These are phyloP conservation scores for Saccharum spontaneum DNA, from an alignment of 176 grass and related monocot genomes.

Conservation along the genomic window DNA sequence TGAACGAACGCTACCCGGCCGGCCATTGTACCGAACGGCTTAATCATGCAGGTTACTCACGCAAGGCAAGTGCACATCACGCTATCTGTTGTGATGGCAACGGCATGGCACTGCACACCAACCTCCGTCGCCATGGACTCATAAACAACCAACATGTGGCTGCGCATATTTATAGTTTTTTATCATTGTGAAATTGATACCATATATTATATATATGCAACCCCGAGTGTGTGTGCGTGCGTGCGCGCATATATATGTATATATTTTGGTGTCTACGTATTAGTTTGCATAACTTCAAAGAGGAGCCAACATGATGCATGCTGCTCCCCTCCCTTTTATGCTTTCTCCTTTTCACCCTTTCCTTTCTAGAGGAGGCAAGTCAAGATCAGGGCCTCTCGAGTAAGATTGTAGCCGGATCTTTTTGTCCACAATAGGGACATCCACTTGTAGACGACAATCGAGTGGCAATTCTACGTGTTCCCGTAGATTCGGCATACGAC, in stretches of 20 bases:
- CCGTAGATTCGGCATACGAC: neutral
- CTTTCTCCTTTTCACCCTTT: conserved; percentile 30
- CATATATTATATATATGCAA: neutral
- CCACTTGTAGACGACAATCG: conserved; percentile 17
- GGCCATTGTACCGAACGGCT: conserved; percentile 37
- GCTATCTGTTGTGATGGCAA: conserved; percentile 46
- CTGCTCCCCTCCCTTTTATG: neutral
- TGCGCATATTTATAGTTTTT: conserved; percentile 2
- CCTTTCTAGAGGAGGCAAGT: conserved; percentile 53
- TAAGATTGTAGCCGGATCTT: conserved; percentile 41
- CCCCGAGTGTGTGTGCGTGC: neutral
- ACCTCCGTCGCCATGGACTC: conserved; percentile 12
- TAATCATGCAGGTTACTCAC: conserved; percentile 53
- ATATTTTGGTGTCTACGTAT: neutral
- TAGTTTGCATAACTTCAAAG: conserved; percentile 65
- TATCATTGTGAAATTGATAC: conserved; percentile 7
- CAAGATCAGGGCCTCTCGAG: conserved; percentile 35
- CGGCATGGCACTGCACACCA: conserved; percentile 31
- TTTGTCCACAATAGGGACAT: conserved; percentile 43
- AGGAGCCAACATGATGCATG: conserved; percentile 48
- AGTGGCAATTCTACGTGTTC: conserved; percentile 19
- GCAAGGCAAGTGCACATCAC: conserved; percentile 57
- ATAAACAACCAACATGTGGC: conserved; percentile 38
- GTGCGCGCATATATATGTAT: too few relatives aligned
- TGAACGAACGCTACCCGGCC: conserved; percentile 12